Base-by-base conservation (phyloP, 2,329 filamentous ascomycete species). In the Juglanconis sp. region DNA sequence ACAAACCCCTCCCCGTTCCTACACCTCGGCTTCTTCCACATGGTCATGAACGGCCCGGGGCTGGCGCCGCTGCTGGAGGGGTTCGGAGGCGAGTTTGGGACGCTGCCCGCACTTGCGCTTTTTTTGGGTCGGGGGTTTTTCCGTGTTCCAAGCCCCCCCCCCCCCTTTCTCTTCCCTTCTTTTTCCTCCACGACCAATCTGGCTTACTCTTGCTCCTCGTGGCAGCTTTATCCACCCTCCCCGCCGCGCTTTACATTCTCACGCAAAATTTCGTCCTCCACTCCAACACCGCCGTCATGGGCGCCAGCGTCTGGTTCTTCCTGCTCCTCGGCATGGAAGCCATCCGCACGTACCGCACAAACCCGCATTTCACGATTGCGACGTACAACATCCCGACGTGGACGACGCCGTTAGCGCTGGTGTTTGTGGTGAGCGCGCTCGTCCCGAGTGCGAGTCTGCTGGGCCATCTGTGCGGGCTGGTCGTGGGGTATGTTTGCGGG, bases 281-380 rank as follows among this genome's bases (percentile, higher is more conserved):
- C 63, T 77, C 82, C 42, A 92, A 96, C 68, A 90, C 86, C 32
- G 76, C 86, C 3, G 85, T 96, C 34, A 83, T 94, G 74, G 95
- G 95, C 59, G 87, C 92, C 35, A 96, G 93, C 73, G 84, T 97
- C 59, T 97, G 94, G 92, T 89, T 96, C 0, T 97, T 98, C 72
- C 82, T 96, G 32, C 82, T 99, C 30, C 81, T 98, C 40, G 89
- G 87, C 47, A 86, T 89, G 65, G 94, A 98, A 74, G 88, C 92
- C 5, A 89, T 97, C 65, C 91, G 92, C 72, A 93, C 91, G 2
- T 94, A 90, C 74, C 87, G 87, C 68, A 81, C 86, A 36, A 92
- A 96, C 70, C 95, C 95, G 0, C 82, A 89, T 71, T 87, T 97
- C 66, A 84, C 81, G 31, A 78, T 88, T 61, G 80, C 75, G 46